phyloP scores from a whole-genome alignment of 2,329 filamentous ascomycete genomes.

The Colletotrichum euphorbiae region DNA sequence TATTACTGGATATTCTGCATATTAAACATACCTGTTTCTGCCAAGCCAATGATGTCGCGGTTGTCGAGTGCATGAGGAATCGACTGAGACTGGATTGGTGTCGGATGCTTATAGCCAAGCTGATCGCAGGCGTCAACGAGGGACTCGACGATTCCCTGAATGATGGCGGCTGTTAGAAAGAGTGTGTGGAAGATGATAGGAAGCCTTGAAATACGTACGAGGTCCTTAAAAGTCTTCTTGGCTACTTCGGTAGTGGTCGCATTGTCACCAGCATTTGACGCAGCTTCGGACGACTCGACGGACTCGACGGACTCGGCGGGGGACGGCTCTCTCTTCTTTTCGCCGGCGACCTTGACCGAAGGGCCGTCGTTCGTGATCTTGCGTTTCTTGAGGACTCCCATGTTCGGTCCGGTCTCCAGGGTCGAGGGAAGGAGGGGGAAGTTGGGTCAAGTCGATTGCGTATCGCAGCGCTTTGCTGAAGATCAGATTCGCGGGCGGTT shows the following conservation, averaged over 20 bases:
- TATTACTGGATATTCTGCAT: too few relatives aligned
- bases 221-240: constrained; percentile 74
- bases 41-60: constrained; percentile 90
- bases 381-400: constrained; percentile 21
- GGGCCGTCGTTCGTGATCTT: constrained; percentile 22
- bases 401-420: not conserved
- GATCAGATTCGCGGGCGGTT: not conserved
- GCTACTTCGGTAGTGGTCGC: constrained; percentile 47
- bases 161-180: constrained; percentile 37
- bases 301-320: constrained; percentile 11
- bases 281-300: constrained; percentile 28
- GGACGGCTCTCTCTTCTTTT: constrained; percentile 1
- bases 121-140: constrained; percentile 89
- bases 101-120: constrained; percentile 86
- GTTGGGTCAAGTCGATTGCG: not conserved
- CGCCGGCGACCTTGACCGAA: constrained; percentile 5
- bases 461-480: not conserved
- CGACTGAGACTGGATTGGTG: constrained; percentile 87
- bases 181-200: not conserved
- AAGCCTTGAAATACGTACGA: constrained; percentile 54
- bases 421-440: not conserved
- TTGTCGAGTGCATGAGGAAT: constrained; percentile 85
- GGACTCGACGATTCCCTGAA: constrained; percentile 82
- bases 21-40: constrained; percentile 72
- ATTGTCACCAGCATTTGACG: constrained; percentile 23